Conservation (phyloP, 148 eudicot genomes). For the Mesembryanthemum crystallinum region DNA sequence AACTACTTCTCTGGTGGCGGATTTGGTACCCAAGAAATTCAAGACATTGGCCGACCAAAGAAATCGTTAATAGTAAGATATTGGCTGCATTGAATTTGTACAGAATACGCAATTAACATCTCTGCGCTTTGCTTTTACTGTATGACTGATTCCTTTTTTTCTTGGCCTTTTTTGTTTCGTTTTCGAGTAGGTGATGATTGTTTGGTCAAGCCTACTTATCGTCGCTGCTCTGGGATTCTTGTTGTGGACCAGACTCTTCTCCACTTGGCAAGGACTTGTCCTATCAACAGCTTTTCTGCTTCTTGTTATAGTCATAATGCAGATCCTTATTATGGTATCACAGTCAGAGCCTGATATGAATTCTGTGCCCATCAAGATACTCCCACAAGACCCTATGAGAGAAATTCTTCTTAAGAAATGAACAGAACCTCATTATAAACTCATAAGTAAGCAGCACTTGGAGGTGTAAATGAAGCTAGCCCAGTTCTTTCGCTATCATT, state of each 20-base stretch:
- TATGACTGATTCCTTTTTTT: not conserved
- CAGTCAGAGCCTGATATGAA: slow-evolving; percentile 44
- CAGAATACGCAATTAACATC: not conserved
- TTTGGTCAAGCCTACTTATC: slow-evolving; percentile 50
- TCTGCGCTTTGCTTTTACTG: not conserved
- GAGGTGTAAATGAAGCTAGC: not conserved
- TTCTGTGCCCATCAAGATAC: slow-evolving; percentile 36
- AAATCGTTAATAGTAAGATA: slow-evolving; percentile 32
- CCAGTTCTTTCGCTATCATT: not conserved
- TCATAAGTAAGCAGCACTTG: too few relatives aligned
- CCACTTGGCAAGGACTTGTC: slow-evolving; percentile 44
- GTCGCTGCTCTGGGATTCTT: slow-evolving; percentile 38
- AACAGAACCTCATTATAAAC: not conserved
- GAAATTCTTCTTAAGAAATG: slow-evolving; percentile 44
- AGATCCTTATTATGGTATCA: slow-evolving; percentile 52
- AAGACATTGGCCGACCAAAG: slow-evolving; percentile 60
- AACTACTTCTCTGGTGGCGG: slow-evolving; percentile 44
- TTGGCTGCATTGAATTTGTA: not conserved
- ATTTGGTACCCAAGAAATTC: slow-evolving; percentile 45
- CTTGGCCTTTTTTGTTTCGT: not conserved
- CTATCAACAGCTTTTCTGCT: slow-evolving; percentile 35
- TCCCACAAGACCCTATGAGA: slow-evolving; percentile 38
- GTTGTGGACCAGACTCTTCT: slow-evolving; percentile 38
- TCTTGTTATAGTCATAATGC: slow-evolving; percentile 51
- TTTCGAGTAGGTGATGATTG: slow-evolving; percentile 46